Conservation (phyloP, 2,329 filamentous ascomycete species). For the Botrytis sinoallii region DNA sequence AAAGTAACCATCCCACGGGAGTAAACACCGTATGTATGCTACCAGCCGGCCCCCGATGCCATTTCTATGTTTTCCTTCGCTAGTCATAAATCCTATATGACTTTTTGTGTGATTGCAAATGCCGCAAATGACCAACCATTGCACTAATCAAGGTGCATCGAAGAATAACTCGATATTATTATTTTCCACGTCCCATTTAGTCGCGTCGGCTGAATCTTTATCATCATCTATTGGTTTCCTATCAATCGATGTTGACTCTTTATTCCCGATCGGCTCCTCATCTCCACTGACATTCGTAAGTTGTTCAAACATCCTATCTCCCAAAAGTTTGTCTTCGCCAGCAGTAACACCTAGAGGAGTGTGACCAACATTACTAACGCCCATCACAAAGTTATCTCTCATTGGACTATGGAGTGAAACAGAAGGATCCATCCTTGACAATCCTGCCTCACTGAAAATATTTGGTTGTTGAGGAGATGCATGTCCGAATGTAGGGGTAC, state of each 20-base stretch:
- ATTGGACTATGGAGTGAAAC: constrained; percentile 31
- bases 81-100: neutral
- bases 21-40: constrained; percentile 3
- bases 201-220: constrained; percentile 22
- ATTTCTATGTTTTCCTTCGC: neutral
- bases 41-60: neutral
- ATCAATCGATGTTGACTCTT: neutral
- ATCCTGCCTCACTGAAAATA: constrained; percentile 34
- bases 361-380: neutral
- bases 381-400: constrained; percentile 29
- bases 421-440: constrained; percentile 32
- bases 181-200: constrained; percentile 27
- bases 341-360: neutral
- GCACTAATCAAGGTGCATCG: constrained; percentile 28
- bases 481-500: constrained; percentile 26
- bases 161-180: constrained; percentile 33
- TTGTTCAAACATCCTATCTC: constrained; percentile 35
- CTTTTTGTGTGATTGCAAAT: constrained; percentile 1
- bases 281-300: constrained; percentile 32
- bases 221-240: constrained; percentile 8
- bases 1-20: neutral
- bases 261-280: constrained; percentile 21
- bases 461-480: constrained; percentile 26
- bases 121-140: neutral
- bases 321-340: constrained; percentile 27